A percentile compares a stretch with the other conserved stretches of the same genome.
Conservation (phyloP, 441 rosid species). For the Corymbia calophylla region DNA sequence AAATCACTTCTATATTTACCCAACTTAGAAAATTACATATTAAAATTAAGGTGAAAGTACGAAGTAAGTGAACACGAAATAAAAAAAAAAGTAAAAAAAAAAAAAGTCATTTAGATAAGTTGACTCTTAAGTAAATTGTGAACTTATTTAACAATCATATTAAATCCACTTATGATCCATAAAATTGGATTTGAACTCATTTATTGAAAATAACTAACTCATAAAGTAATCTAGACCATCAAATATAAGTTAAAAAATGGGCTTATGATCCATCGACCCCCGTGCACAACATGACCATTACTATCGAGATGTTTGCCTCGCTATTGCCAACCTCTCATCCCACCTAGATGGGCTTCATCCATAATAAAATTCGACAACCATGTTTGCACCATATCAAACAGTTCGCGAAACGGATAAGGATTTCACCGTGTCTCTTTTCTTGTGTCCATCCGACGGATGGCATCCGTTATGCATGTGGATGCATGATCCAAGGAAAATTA, state of each 20-base stretch:
- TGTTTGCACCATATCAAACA: neutral
- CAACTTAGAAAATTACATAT: accelerated
- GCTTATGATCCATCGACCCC: accelerated
- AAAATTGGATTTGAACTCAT: neutral
- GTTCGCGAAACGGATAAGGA: neutral
- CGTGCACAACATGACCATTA: neutral
- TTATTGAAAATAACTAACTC: accelerated
- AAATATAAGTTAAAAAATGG: neutral
- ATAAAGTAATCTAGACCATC: accelerated
- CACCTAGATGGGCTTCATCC: accelerated
- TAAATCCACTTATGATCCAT: accelerated
- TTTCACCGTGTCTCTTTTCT: neutral
- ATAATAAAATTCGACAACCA: neutral
- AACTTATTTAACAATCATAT: neutral
- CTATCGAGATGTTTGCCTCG: neutral
- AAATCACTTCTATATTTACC: too few relatives aligned
- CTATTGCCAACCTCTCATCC: neutral
- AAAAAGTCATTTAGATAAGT: accelerated
- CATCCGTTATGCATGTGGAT: neutral
- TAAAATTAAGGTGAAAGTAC: accelerated
- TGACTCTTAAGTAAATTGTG: accelerated
- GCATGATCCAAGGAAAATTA: neutral
- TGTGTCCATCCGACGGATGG: too few relatives aligned
- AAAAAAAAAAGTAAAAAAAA: accelerated
- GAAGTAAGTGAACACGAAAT: accelerated